Evolutionary conservation across 805 yeast species (phyloP), one percentile per base, ranked within the genome.

Genomic region (Maudiozyma pseudohumilis): DNA sequence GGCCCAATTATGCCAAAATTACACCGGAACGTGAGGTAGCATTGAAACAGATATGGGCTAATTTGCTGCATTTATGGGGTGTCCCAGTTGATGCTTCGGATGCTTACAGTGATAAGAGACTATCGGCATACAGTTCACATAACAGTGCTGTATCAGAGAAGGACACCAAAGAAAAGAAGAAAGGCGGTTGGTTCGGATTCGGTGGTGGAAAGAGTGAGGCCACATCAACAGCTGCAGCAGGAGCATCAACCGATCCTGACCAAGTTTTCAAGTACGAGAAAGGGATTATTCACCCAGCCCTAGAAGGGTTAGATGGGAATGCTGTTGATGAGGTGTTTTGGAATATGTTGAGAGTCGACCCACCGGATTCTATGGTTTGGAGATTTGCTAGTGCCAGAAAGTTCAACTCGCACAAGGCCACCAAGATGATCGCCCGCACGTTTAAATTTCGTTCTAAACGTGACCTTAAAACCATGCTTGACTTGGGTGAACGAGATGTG

Each of bases 381-480:
- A 72, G 94, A 50, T 88, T 80, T 51, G 61, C 84, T 19, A 70
- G 95, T 48, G 96, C 96, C 27, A 77, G 96, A 61, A 86, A 86
- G 61, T 86, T 86, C 79, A 75, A 81, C 46, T 68, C 77, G 17
- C 79, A 75, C 47, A 74, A 77, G 51, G 69, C 86, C 0, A 55
- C 83, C 40, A 64, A 66, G 16, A 86, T 87, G 94, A 52, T 85
- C 35, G 68, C 79, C n/a, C 66, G 71, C 43, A 78, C 94, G 5
- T 56, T 85, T 47, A 67, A 72, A 43, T 88, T 96, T 95, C 75
- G 96, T 54, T 66, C 69, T 29, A 81, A 74, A 43, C 68, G 69
- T 39, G 64, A 74, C 6, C 76, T 79, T 22, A 86, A 84, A 49
- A 61, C 70, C 12, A 54, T 85, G 45, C 50, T 84, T n/a, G 53